These are phyloP conservation scores for Wickerhamiella qilinensis DNA, from an alignment of 805 yeast species.

Conservation along the genomic window DNA sequence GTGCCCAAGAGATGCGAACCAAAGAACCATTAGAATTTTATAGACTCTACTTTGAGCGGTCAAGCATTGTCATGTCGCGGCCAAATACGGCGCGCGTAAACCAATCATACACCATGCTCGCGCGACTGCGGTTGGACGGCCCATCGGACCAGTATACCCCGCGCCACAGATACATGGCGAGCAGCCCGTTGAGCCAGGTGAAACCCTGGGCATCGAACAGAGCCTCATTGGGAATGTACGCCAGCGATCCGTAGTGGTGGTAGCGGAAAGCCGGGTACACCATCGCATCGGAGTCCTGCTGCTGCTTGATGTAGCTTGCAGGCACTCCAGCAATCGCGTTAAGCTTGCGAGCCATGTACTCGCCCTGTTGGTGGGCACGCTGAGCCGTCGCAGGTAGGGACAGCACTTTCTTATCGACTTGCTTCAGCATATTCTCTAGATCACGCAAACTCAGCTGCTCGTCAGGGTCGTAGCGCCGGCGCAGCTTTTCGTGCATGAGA, in stretches of 20 bases:
- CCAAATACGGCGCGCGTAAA: constrained; percentile 33
- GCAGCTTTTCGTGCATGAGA: constrained; percentile 12
- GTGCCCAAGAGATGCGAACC: no score
- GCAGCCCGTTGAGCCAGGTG: constrained; percentile 45
- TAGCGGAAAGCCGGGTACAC: constrained; percentile 43
- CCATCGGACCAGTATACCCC: constrained; percentile 53
- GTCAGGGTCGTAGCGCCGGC: constrained; percentile 9
- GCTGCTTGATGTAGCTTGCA: constrained; percentile 18
- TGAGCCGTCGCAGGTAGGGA: constrained; percentile 63
- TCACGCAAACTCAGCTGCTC: constrained; percentile 32
- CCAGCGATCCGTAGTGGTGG: constrained; percentile 49
- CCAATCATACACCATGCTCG: constrained; percentile 52
- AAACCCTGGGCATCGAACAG: constrained; percentile 52
- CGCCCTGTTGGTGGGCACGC: constrained; percentile 58
- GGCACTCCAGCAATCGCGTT: constrained; percentile 29
- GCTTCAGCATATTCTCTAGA: constrained; percentile 32
- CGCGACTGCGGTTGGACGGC: constrained; percentile 48
- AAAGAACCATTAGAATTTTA: no score
- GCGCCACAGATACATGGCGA: constrained; percentile 64
- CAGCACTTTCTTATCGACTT: constrained; percentile 45
- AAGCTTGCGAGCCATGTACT: constrained; percentile 44
- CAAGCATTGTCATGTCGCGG: constrained; percentile 19
- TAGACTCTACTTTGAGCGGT: constrained; percentile 4
- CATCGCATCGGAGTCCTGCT: constrained; percentile 38
- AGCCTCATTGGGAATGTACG: constrained; percentile 56